Evolutionary conservation across 2,329 filamentous ascomycete genomes (phyloP).

Genomic region (Decorospora gaudefroyi): DNA sequence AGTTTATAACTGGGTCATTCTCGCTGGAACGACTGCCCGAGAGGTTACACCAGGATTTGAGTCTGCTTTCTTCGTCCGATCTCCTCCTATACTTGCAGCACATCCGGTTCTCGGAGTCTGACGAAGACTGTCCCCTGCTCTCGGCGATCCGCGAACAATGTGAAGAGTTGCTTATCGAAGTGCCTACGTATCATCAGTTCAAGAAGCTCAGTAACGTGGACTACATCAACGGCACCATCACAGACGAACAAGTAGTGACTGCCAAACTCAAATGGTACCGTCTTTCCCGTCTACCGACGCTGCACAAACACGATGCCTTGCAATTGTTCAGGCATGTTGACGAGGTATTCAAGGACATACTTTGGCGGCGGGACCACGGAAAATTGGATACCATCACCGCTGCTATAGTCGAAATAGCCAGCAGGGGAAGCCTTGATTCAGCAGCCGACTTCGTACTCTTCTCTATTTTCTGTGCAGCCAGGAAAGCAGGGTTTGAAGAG

Average conservation of each 20-base stretch:
- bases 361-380: constrained; percentile 39
- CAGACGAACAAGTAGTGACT: constrained; percentile 38
- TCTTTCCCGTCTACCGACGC: constrained; percentile 30
- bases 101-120: constrained; percentile 40
- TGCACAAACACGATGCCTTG: constrained; percentile 32
- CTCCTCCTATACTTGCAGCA: constrained; percentile 44
- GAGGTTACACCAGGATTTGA: constrained; percentile 41
- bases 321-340: constrained; percentile 43
- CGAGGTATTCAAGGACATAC: constrained; percentile 30
- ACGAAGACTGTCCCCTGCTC: constrained; percentile 38
- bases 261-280: constrained; percentile 45
- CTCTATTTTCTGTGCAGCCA: constrained; percentile 61
- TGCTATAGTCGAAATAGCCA: constrained; percentile 32
- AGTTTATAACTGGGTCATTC: constrained; percentile 15
- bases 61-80: constrained; percentile 42
- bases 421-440: constrained; percentile 32
- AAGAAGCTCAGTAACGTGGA: constrained; percentile 46
- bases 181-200: constrained; percentile 45
- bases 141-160: constrained; percentile 33
- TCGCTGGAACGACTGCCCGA: constrained; percentile 26
- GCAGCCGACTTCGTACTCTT: constrained; percentile 60
- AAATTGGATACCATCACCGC: constrained; percentile 39
- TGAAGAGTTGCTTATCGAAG: constrained; percentile 42
- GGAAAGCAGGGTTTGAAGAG: constrained; percentile 63
- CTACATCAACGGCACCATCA: constrained; percentile 37